Evolutionary conservation across 2,329 filamentous ascomycete species (phyloP), one percentile per base, ranked within the genome.

Genomic region (Aureobasidium sp.): DNA sequence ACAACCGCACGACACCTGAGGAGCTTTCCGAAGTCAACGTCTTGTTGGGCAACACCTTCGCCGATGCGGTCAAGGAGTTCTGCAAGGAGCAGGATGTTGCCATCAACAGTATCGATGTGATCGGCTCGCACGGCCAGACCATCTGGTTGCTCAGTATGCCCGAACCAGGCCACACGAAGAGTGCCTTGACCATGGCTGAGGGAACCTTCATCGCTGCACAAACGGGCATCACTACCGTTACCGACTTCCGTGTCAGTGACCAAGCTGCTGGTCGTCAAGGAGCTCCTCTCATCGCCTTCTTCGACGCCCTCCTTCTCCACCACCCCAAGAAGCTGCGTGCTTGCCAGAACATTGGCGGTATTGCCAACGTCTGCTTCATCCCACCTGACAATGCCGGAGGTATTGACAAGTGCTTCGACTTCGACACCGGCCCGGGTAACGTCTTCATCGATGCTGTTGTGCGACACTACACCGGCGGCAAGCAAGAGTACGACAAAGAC

Each of bases 271-370:
- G 80, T 5, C 75, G 80, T 45, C 81, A 83, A 67, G 81, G 80
- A 4, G 79, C 81, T 2, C 81, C 83, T 0, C 74, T 85, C 16
- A 80, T 83, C 62, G 81, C 78, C 25, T 83, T 85, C 65, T 82
- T 86, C 66, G 81, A 86, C 65, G 76, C 78, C 0, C 72, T 84
- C 4, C 67, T 85, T 10, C 74, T 86, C 21, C 80, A 82, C 65
- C 81, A 86, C 66, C 79, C 82, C 0, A 79, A 72, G 4, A 84
- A 83, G 69, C 72, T 83, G 8, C 78, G 83, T 30, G 81, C 80
- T 2, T 85, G 82, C 69, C 81, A 86, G 67, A 85, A 85, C 67
- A 85, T 86, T 59, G 82, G 82, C 55, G 82, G 83, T 36, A 83
- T 86, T 45, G 81, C 80, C 34, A 86, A 83, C 65, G 79, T 86